phyloP scores from a whole-genome alignment of 2,329 filamentous ascomycete species.

The Fusarium subglutinans region DNA sequence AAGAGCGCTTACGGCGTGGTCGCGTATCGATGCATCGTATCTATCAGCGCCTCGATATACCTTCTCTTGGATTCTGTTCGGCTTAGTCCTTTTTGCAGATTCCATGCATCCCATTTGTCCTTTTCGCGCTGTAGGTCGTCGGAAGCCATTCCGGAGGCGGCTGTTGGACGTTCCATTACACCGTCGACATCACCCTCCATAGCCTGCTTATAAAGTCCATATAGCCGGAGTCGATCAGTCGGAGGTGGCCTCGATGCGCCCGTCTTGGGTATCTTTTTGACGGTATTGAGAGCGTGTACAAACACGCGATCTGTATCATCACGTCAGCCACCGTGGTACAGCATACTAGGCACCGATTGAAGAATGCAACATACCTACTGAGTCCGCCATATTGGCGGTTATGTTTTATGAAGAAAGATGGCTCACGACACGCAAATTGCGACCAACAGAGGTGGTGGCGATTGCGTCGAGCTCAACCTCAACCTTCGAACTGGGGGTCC shows the following conservation, averaged over 20 bases:
- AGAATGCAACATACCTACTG: conserved; percentile 41
- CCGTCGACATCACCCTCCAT: conserved; percentile 98
- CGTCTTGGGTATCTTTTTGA: conserved; percentile 96
- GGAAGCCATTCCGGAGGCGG: conserved; percentile 55
- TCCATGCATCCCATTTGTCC: conserved; percentile 94
- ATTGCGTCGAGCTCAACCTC: conserved; percentile 19
- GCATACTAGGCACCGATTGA: background rate
- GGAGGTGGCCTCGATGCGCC: conserved; percentile 89
- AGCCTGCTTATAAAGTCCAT: conserved; percentile 98
- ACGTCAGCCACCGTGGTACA: conserved; percentile 26
- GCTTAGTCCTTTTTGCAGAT: conserved; percentile 81
- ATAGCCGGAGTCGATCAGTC: conserved; percentile 85
- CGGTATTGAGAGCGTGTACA: conserved; percentile 97
- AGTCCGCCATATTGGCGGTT: conserved; percentile 41
- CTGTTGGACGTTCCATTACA: conserved; percentile 84
- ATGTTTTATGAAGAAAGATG: conserved; percentile 11
- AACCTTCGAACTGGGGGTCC: conserved; percentile 30
- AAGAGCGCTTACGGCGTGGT: conserved; percentile 73
- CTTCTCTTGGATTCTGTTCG: conserved; percentile 92
- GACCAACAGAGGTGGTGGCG: conserved; percentile 25
- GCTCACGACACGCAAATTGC: conserved; percentile 28
- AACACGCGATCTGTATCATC: conserved; percentile 85
- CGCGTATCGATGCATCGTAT: conserved; percentile 96
- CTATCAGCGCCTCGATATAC: conserved; percentile 93
- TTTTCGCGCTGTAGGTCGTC: conserved; percentile 68